A percentile compares a stretch with the other conserved stretches of the same genome.
These are phyloP conservation scores for Diaporthe citri DNA, from an alignment of 2,329 filamentous ascomycete species.

Conservation along the genomic window DNA sequence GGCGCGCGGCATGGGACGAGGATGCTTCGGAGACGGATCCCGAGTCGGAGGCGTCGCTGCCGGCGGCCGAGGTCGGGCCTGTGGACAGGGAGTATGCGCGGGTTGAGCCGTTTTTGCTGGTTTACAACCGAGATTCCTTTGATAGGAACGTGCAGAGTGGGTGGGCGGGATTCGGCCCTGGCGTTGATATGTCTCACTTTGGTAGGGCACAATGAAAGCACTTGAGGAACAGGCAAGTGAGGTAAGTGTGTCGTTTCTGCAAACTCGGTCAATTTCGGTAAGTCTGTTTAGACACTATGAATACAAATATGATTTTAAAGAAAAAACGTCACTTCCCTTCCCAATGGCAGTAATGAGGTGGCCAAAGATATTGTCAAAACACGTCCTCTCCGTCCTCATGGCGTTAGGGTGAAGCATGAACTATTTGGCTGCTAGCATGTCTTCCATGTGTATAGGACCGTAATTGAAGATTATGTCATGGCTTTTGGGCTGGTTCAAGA, in stretches of 20 bases:
- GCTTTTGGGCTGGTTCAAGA: too few relatives aligned
- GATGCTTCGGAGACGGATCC: not conserved
- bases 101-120: not conserved
- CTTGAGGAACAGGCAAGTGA: not conserved
- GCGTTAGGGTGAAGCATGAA: too few relatives aligned
- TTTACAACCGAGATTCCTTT: conserved; percentile 24
- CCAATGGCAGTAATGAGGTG: too few relatives aligned
- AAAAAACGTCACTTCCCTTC: not conserved
- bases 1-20: not conserved
- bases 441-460: too few relatives aligned
- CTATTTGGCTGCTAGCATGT: too few relatives aligned
- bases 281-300: not conserved
- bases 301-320: not conserved
- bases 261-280: not conserved
- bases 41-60: not conserved
- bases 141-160: conserved; percentile 9
- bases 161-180: not conserved
- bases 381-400: too few relatives aligned
- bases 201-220: too few relatives aligned
- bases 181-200: not conserved
- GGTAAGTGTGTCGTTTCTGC: not conserved
- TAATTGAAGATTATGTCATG: too few relatives aligned
- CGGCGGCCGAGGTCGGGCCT: not conserved
- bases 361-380: too few relatives aligned
- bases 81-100: not conserved